Percentiles rank a stretch among this genome's conserved stretches.
Evolutionary conservation across 2,329 filamentous ascomycete genomes (phyloP).

Genomic region (Pseudogymnoascus sp.): DNA sequence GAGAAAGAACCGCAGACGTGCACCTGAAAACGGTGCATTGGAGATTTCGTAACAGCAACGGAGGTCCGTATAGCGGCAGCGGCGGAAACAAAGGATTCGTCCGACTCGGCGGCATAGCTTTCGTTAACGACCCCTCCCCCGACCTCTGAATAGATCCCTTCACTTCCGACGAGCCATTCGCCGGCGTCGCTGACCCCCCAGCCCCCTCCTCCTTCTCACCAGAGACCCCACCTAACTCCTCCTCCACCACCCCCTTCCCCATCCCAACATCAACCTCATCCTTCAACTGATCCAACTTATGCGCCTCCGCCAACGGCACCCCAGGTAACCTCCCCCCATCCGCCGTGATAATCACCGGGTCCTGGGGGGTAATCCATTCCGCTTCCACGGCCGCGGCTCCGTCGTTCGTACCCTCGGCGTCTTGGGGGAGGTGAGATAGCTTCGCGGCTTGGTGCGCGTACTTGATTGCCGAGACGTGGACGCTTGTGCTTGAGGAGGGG

Average conservation of each 20-base stretch:
- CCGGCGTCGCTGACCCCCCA: constrained; percentile 25
- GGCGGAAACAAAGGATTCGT: constrained; percentile 80
- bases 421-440: constrained; percentile 34
- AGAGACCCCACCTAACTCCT: constrained; percentile 18
- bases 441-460: constrained; percentile 55
- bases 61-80: constrained; percentile 70
- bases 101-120: constrained; percentile 51
- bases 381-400: constrained; percentile 51
- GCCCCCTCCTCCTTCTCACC: constrained; percentile 30
- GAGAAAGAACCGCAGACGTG: constrained; percentile 66
- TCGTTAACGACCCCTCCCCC: constrained; percentile 38
- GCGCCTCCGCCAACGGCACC: constrained; percentile 61
- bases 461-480: constrained; percentile 34
- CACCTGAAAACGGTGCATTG: constrained; percentile 58
- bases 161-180: constrained; percentile 18
- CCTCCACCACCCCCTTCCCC: constrained; percentile 23
- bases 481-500: background rate
- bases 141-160: constrained; percentile 35
- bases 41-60: constrained; percentile 53
- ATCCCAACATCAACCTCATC: constrained; percentile 33
- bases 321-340: constrained; percentile 59
- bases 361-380: constrained; percentile 57
- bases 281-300: constrained; percentile 57
- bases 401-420: constrained; percentile 19
- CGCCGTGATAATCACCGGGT: constrained; percentile 61